phyloP scores from a whole-genome alignment of 148 eudicot species.

The Persicaria tinctoria region DNA sequence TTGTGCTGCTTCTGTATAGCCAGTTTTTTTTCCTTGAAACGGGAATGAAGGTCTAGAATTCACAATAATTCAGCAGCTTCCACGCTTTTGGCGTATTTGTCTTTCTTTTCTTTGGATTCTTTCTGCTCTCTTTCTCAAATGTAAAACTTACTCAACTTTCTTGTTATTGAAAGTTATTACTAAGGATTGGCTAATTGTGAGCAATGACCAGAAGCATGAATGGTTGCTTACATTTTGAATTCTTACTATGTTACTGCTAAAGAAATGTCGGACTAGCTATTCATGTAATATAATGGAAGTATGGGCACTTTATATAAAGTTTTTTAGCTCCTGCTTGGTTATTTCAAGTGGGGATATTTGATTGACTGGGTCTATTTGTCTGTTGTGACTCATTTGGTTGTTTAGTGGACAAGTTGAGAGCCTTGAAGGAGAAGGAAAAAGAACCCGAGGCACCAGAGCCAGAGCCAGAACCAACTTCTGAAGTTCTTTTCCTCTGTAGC shows the following conservation, averaged over 20 bases:
- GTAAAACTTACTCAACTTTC: neutral
- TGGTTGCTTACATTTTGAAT: neutral
- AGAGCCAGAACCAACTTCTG: conserved; percentile 93
- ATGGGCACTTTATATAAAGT: neutral
- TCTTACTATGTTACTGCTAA: neutral
- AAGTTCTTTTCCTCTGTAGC: conserved; percentile 98
- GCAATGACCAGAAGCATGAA: neutral
- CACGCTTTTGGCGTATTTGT: neutral
- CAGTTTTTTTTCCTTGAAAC: neutral
- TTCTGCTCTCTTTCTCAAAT: neutral
- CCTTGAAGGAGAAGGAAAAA: conserved; percentile 64
- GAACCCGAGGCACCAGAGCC: conserved; percentile 60
- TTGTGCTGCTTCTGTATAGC: neutral
- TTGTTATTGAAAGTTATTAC: neutral
- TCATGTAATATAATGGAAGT: neutral
- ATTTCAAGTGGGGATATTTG: neutral
- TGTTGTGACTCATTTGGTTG: neutral
- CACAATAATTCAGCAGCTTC: neutral
- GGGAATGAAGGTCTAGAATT: neutral
- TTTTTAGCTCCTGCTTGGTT: neutral
- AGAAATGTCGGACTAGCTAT: neutral
- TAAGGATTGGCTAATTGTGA: neutral
- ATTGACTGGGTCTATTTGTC: neutral
- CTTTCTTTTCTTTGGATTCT: neutral
- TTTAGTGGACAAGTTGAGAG: conserved; percentile 58